Evolutionary conservation across 2,329 filamentous ascomycete genomes (phyloP).

Genomic region (Daldinia sp.): DNA sequence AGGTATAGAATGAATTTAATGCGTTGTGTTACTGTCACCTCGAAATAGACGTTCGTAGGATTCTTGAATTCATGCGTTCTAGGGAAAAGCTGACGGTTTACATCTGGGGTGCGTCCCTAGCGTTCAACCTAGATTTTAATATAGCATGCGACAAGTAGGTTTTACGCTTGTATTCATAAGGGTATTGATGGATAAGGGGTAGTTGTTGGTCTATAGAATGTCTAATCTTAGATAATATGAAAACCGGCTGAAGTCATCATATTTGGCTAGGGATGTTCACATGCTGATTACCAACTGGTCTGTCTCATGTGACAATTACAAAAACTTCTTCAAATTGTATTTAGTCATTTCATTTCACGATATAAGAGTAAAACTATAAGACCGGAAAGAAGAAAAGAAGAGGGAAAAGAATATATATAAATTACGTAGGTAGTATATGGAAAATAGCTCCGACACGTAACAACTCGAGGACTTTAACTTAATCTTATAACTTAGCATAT

Average conservation of each 20-base stretch:
- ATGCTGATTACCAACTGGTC: neutral
- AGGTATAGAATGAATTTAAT: constrained; percentile 20
- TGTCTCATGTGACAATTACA: no score
- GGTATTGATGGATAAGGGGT: neutral
- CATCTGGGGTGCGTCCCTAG: constrained; percentile 11
- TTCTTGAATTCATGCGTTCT: neutral
- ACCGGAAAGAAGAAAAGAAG: neutral
- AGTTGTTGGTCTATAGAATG: neutral
- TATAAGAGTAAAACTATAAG: neutral
- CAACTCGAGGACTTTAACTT: neutral
- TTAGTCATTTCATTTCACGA: neutral
- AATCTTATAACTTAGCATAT: neutral
- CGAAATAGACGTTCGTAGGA: constrained; percentile 10
- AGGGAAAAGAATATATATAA: no score
- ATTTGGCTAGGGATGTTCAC: neutral
- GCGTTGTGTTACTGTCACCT: constrained; percentile 13
- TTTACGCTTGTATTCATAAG: neutral
- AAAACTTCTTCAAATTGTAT: neutral
- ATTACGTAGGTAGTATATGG: no score
- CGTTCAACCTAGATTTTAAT: neutral
- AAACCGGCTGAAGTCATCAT: neutral
- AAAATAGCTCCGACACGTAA: neutral
- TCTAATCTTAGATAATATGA: constrained; percentile 1
- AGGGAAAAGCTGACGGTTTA: constrained; percentile 15
- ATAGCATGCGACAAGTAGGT: neutral